Conservation (phyloP, 495 filamentous ascomycete species). For the Margaritispora aquatica region DNA sequence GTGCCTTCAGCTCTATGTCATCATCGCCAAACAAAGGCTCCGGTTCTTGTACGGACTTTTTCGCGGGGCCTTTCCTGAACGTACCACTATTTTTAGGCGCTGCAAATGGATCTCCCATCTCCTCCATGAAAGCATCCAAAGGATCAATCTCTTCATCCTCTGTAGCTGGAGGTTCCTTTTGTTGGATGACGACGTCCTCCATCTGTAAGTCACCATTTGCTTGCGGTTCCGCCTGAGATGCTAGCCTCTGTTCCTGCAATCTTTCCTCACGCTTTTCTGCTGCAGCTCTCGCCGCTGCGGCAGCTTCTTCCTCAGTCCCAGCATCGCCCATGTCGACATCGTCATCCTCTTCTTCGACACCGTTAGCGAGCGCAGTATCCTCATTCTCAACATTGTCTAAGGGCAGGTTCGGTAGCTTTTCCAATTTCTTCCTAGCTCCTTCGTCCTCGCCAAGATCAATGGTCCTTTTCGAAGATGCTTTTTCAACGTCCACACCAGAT, state of each 20-base stretch:
- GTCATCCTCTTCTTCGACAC: conserved; percentile 58
- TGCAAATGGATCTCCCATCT: conserved; percentile 52
- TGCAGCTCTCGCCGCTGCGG: conserved; percentile 75
- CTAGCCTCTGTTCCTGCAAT: conserved; percentile 45
- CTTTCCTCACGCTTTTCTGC: conserved; percentile 70
- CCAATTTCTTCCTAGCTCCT: conserved; percentile 74
- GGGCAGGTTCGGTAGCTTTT: conserved; percentile 74
- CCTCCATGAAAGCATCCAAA: conserved; percentile 93
- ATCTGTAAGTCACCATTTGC: conserved; percentile 36
- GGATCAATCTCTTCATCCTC: conserved; percentile 81
- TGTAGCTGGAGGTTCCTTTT: conserved; percentile 20
- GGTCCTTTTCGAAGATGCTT: conserved; percentile 59
- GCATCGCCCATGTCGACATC: conserved; percentile 71
- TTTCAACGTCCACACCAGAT: conserved; percentile 53
- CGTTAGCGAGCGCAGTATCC: conserved; percentile 50
- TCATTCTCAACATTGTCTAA: conserved; percentile 54
- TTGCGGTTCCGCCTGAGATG: conserved; percentile 17
- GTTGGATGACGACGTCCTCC: conserved; percentile 23
- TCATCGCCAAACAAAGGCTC: conserved; percentile 88
- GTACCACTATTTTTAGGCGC: conserved; percentile 21
- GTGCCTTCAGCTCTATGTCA: conserved; percentile 66
- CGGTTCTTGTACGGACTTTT: conserved; percentile 47
- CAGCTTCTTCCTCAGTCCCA: conserved; percentile 79
- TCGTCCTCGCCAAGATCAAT: conserved; percentile 88
- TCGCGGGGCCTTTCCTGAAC: conserved; percentile 23